A percentile compares a stretch with the other conserved stretches of the same genome.
Conservation (phyloP, 257 asterid genomes). For the Solanum neorickii region DNA sequence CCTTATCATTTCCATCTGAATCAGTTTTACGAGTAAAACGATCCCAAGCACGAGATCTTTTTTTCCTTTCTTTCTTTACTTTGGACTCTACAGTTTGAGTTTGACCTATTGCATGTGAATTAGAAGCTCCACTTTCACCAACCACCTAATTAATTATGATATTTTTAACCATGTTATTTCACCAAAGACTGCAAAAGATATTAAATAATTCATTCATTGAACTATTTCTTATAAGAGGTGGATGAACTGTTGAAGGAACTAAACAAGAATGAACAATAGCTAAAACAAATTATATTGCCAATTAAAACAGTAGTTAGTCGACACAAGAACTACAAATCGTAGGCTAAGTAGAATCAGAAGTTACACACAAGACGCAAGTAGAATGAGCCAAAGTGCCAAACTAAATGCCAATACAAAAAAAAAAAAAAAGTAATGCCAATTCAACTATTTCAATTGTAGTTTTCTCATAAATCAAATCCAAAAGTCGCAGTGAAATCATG, state of each 20-base stretch:
- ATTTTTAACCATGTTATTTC: not conserved
- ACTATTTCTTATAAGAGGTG: not conserved
- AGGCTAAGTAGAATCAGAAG: not conserved
- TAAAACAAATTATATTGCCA: not conserved
- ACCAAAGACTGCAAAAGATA: not conserved
- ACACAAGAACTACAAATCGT: not conserved
- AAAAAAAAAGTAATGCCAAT: not conserved
- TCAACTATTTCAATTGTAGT: not conserved
- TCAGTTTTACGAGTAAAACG: not conserved
- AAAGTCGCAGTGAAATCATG: not conserved
- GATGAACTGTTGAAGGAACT: not conserved
- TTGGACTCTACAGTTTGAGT: not conserved
- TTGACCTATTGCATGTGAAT: not conserved
- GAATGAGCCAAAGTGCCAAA: not conserved
- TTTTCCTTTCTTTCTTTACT: not conserved
- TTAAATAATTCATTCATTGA: too few relatives aligned
- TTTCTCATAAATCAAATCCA: not conserved
- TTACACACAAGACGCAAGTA: not conserved
- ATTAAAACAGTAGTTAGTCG: not conserved
- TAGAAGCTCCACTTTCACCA: not conserved
- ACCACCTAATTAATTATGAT: not conserved
- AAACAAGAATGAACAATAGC: not conserved
- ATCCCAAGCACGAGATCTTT: not conserved
- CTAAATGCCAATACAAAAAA: not conserved
- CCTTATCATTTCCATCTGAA: not conserved